These are phyloP conservation scores for Suhomyces panamericanus DNA, from an alignment of 1,139 yeast genomes.

Conservation along the genomic window DNA sequence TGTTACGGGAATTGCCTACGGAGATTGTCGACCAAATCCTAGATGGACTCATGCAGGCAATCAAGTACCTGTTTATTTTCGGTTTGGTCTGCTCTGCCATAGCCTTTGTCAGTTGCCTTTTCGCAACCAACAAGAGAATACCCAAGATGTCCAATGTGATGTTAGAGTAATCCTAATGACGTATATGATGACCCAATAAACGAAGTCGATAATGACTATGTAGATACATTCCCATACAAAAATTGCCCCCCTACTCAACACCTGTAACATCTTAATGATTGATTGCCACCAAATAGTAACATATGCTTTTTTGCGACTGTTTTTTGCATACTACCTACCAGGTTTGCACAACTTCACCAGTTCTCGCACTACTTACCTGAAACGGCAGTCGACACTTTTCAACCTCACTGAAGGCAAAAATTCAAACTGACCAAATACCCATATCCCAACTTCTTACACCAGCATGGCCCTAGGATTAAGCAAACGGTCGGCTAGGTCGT, in stretches of 20 bases:
- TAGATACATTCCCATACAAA: too few species aligned
- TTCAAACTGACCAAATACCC: not conserved
- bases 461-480: constrained; percentile 8
- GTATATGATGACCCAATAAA: not conserved
- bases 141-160: constrained; percentile 20
- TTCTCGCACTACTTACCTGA: constrained; percentile 12
- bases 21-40: constrained; percentile 23
- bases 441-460: not conserved
- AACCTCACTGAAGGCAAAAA: constrained; percentile 19
- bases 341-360: not conserved
- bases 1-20: constrained; percentile 20
- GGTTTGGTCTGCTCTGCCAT: constrained; percentile 34
- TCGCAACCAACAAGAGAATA: constrained; percentile 20
- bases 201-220: too few species aligned
- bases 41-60: constrained; percentile 35
- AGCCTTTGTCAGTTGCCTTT: constrained; percentile 28
- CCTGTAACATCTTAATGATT: too few species aligned
- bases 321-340: not conserved
- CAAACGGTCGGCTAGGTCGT: constrained; percentile 11
- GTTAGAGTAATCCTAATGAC: not conserved
- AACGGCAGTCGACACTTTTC: constrained; percentile 16
- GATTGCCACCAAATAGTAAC: too few species aligned
- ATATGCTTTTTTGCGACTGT: too few species aligned
- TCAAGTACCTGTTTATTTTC: constrained; percentile 42
- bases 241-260: too few species aligned